These are phyloP conservation scores for Phyllostachys edulis DNA, from an alignment of 176 grass and related monocot species.

Conservation along the genomic window DNA sequence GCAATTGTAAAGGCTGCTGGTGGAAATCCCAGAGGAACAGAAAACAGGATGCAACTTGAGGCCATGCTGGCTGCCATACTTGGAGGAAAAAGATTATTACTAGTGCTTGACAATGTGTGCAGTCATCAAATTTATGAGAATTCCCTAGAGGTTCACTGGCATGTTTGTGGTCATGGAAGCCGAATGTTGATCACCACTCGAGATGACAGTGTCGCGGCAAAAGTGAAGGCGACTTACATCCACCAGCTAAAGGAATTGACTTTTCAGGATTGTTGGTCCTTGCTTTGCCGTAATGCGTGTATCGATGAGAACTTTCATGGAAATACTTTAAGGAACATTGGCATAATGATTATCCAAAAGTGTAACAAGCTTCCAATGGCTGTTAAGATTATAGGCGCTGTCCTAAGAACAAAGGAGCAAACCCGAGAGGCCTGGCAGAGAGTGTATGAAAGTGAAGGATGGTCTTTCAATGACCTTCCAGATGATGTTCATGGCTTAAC, in stretches of 20 bases:
- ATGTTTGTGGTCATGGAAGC: slow-evolving; percentile 34
- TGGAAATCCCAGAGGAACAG: slow-evolving; percentile 35
- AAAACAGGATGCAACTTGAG: slow-evolving; percentile 44
- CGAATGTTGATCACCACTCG: slow-evolving; percentile 52
- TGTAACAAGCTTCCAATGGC: slow-evolving; percentile 53
- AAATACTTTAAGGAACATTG: slow-evolving; percentile 33
- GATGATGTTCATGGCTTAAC: slow-evolving; percentile 33
- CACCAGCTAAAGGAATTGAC: slow-evolving; percentile 27
- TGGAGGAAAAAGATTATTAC: slow-evolving; percentile 48
- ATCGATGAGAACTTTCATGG: slow-evolving; percentile 12
- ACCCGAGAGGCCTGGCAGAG: slow-evolving; percentile 37
- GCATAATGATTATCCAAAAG: slow-evolving; percentile 47
- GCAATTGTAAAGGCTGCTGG: slow-evolving; percentile 41
- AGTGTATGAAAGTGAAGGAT: slow-evolving; percentile 45
- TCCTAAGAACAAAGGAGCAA: slow-evolving; percentile 46
- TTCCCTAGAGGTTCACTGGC: slow-evolving; percentile 21
- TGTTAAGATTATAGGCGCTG: slow-evolving; percentile 45
- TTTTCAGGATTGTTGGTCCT: slow-evolving; percentile 48
- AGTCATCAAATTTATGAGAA: slow-evolving; percentile 42
- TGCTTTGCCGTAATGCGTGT: slow-evolving; percentile 38
- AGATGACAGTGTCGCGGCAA: slow-evolving; percentile 35
- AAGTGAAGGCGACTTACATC: slow-evolving; percentile 32
- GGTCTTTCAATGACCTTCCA: slow-evolving; percentile 35
- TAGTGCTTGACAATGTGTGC: slow-evolving; percentile 45
- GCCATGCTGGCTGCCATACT: slow-evolving; percentile 39